Conservation (phyloP, 2,329 filamentous ascomycete species). For the Coniochaeta prunicola region DNA sequence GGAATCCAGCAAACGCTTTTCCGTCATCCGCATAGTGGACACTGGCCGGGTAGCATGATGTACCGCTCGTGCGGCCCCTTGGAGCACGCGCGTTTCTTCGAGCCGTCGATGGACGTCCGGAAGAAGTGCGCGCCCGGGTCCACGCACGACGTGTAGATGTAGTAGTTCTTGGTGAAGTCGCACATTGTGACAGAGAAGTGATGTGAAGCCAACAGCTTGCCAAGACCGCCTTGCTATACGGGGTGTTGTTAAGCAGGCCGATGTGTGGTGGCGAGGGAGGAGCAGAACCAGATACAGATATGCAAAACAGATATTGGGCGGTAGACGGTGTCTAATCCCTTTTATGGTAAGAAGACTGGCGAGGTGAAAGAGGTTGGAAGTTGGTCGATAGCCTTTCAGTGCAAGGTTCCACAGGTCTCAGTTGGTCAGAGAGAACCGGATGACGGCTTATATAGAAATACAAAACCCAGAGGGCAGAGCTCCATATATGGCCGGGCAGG, state of each 20-base stretch:
- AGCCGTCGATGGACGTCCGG: conserved; percentile 60
- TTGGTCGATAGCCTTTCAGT: not conserved
- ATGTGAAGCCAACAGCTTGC: not conserved
- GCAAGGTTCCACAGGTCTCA: not conserved
- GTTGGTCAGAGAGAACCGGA: not conserved
- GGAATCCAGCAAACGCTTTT: too few relatives aligned
- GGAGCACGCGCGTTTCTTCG: conserved; percentile 49
- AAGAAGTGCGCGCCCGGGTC: conserved; percentile 67
- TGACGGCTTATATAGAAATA: not conserved
- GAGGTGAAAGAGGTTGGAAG: not conserved
- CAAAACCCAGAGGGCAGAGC: not conserved
- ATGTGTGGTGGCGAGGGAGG: not conserved
- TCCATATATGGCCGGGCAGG: not conserved
- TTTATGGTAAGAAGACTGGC: not conserved
- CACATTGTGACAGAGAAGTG: conserved; percentile 36
- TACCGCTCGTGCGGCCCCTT: conserved; percentile 66
- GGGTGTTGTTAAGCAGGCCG: not conserved
- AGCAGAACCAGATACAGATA: not conserved
- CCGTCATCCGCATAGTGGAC: conserved; percentile 37
- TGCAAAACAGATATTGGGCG: not conserved
- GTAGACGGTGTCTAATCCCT: not conserved
- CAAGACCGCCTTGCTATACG: not conserved
- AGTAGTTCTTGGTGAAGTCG: conserved; percentile 68
- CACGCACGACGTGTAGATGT: conserved; percentile 64
- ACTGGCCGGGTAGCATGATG: conserved; percentile 61